Base-by-base conservation (phyloP, 768 basidiomycete genomes). In the Boletus rubroflammeus region DNA sequence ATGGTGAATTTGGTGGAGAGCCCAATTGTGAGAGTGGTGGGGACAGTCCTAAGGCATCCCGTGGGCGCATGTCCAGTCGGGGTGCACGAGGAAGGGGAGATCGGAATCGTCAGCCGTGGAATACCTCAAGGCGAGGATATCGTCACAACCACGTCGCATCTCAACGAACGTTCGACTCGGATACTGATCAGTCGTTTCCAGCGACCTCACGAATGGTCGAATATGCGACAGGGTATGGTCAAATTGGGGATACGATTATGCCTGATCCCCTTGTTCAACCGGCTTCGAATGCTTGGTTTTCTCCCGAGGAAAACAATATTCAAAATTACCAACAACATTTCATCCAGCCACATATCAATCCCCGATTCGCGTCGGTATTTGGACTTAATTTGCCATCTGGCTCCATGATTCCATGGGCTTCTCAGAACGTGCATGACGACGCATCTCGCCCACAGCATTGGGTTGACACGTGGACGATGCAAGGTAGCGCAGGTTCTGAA, bases 271-370 rank as follows among this genome's bases (percentile, higher is more conserved):
- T 44, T 19, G 34, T 42, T 11, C 64, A 60, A 47, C 51, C 54
- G 9, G 17, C 52, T 47, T 48, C 57, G 21, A 48, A 51, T 45
- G 19, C 60, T 13, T 69, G 65, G 69, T n/a, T 50, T 29, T 57
- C 55, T 53, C 57, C 57, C 2, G 59, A 45, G 31, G 28, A 36
- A 23, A 58, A 39, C 32, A 46, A 39, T 41, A 43, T 56, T 7
- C 53, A 60, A 47, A 51, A 52, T 50, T 67, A 64, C 23, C 43
- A 45, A 17, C 69, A 65, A 43, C 57, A 63, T 29, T 65, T 75
- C 64, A 75, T 90, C n/a, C 87, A 90, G 59, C 90, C 90, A 6
- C 90, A 92, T 63, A 91, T 92, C 54, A 91, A 92, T 61, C 90
- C 90, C 9, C 79, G 84, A 11, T 91, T 92, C 68, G 86, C 88